Conservation (phyloP, 495 filamentous ascomycete genomes). For the Xylaria bambusicola region DNA sequence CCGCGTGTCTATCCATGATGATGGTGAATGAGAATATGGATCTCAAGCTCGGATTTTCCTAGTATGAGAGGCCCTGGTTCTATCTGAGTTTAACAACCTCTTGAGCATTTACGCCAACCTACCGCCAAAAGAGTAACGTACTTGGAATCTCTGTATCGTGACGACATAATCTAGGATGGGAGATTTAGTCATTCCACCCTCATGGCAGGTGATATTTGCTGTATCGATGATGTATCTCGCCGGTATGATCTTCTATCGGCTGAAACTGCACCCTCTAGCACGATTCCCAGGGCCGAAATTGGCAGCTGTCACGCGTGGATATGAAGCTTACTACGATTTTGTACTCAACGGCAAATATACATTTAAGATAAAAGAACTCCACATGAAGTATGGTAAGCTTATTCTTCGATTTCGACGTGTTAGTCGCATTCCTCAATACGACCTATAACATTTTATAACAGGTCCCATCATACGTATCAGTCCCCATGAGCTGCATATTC, state of each 20-base stretch:
- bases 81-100: background rate
- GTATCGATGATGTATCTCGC: background rate
- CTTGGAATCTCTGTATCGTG: background rate
- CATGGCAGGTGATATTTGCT: background rate
- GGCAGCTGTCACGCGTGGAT: slow-evolving; percentile 46
- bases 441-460: slow-evolving; percentile 5
- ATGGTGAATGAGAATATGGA: background rate
- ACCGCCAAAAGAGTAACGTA: background rate
- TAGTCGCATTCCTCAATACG: background rate
- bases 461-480: slow-evolving; percentile 33
- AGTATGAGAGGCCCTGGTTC: background rate
- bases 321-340: slow-evolving; percentile 46
- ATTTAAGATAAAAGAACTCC: slow-evolving; percentile 24
- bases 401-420: background rate
- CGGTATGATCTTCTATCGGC: slow-evolving; percentile 32
- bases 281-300: slow-evolving; percentile 51
- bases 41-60: background rate
- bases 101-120: background rate
- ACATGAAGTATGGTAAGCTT: slow-evolving; percentile 26
- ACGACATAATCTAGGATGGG: background rate
- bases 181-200: background rate
- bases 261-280: slow-evolving; percentile 44
- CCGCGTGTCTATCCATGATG: background rate
- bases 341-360: slow-evolving; percentile 22
- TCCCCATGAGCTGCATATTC: slow-evolving; percentile 31